Percentiles rank a stretch among this genome's conserved stretches.
These are phyloP conservation scores for Ceratocystis cacaofunesta DNA, from an alignment of 2,329 filamentous ascomycete genomes.

Conservation along the genomic window DNA sequence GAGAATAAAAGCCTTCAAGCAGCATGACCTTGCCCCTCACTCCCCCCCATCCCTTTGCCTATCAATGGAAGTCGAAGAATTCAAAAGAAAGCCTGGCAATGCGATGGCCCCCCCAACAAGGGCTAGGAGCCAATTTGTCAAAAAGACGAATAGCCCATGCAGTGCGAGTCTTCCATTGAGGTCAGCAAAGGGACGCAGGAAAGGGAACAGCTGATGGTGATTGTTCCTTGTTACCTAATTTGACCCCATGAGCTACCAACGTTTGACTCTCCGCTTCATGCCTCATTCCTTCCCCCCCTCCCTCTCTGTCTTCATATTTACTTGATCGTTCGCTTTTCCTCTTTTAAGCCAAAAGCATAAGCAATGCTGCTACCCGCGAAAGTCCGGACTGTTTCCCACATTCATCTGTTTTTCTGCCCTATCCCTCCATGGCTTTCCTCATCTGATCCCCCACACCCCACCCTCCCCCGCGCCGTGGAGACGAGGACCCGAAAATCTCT, in stretches of 20 bases:
- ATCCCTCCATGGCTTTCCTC: background rate
- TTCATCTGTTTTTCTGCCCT: background rate
- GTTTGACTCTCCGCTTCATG: background rate
- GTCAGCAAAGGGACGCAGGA: background rate
- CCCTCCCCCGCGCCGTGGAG: too few species aligned
- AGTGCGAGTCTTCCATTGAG: background rate
- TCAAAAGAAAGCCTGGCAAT: background rate
- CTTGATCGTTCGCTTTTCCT: too few species aligned
- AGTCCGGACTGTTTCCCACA: background rate
- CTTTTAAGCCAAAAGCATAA: background rate
- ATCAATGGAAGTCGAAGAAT: background rate
- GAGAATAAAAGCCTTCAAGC: too few species aligned
- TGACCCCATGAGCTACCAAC: background rate
- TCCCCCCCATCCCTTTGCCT: background rate
- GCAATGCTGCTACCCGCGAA: background rate
- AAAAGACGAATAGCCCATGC: background rate
- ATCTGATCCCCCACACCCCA: background rate
- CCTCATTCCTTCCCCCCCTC: background rate
- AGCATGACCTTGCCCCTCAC: too few species aligned
- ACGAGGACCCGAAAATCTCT: too few species aligned
- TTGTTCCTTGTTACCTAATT: background rate
- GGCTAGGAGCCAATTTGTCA: background rate
- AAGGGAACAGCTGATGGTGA: background rate
- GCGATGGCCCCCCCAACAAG: background rate
- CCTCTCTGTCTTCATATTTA: background rate